phyloP scores from a whole-genome alignment of 164 flowering plant species.

The Amborella trichopoda region DNA sequence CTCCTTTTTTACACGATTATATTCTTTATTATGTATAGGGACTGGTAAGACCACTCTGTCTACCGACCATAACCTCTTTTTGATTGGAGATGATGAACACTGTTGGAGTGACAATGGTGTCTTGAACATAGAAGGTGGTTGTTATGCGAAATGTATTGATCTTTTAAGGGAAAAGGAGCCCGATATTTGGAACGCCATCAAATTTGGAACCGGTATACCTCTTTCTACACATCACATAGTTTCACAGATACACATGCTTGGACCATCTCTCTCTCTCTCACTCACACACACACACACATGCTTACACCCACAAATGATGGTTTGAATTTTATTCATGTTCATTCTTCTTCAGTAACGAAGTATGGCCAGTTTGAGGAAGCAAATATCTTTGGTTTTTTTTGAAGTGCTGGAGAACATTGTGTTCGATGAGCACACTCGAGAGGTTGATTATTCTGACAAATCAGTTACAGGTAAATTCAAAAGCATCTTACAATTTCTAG shows the following conservation, averaged over 20 bases:
- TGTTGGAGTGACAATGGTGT: constrained; percentile 97
- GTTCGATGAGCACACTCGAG: constrained; percentile 92
- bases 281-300: too few species aligned
- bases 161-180: constrained; percentile 89
- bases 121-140: constrained; percentile 95
- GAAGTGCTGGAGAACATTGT: constrained; percentile 94
- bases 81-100: constrained; percentile 97
- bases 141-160: constrained; percentile 95
- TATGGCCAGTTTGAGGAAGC: too few species aligned
- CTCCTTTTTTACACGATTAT: too few species aligned
- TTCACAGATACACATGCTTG: too few species aligned
- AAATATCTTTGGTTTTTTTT: too few species aligned
- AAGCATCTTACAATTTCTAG: too few species aligned
- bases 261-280: too few species aligned
- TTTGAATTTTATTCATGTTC: too few species aligned
- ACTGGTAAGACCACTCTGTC: constrained; percentile 98
- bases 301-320: too few species aligned
- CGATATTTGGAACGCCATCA: constrained; percentile 95
- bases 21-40: too few species aligned
- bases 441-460: constrained; percentile 82
- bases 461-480: constrained; percentile 99
- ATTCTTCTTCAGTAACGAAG: too few species aligned
- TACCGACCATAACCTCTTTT: constrained; percentile 76
- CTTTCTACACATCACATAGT: too few species aligned
- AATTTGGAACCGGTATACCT: constrained; percentile 96